Conservation (phyloP, 176 grass and related monocot genomes). For the Lolium multiflorum region DNA sequence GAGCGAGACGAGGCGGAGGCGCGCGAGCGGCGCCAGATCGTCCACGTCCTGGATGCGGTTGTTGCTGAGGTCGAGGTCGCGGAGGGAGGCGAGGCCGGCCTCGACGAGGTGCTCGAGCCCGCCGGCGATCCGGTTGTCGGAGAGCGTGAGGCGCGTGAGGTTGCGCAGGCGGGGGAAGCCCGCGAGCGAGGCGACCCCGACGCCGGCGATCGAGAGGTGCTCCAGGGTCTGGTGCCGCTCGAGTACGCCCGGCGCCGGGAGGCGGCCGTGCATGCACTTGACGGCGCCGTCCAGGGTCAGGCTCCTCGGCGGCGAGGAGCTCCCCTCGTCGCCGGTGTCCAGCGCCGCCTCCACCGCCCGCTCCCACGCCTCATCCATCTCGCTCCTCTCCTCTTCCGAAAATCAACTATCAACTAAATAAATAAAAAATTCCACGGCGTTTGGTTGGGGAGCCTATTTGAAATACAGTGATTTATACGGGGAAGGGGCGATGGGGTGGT, state of each 20-base stretch:
- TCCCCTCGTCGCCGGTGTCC: constrained; percentile 55
- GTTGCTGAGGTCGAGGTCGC: constrained; percentile 95
- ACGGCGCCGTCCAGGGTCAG: constrained; percentile 88
- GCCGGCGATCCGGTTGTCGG: constrained; percentile 93
- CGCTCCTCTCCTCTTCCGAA: neutral
- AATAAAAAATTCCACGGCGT: constrained; percentile 31
- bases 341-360: constrained; percentile 92
- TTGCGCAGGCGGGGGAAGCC: constrained; percentile 83
- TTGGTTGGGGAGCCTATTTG: constrained; percentile 43
- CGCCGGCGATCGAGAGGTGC: constrained; percentile 86
- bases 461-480: constrained; percentile 53
- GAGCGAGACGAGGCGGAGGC: constrained; percentile 78
- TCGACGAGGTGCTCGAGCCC: constrained; percentile 87
- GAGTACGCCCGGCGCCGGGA: constrained; percentile 76
- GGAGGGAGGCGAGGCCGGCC: constrained; percentile 70
- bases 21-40: constrained; percentile 80
- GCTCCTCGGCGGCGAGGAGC: constrained; percentile 68
- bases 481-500: constrained; percentile 28
- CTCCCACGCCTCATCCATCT: constrained; percentile 95
- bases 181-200: constrained; percentile 78
- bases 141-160: constrained; percentile 82
- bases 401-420: constrained; percentile 12
- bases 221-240: constrained; percentile 88
- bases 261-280: constrained; percentile 83
- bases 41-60: constrained; percentile 85